Percentiles rank a stretch among this genome's conserved stretches.
Conservation (phyloP, 148 eudicot species). For the Rhododendron henanense region DNA sequence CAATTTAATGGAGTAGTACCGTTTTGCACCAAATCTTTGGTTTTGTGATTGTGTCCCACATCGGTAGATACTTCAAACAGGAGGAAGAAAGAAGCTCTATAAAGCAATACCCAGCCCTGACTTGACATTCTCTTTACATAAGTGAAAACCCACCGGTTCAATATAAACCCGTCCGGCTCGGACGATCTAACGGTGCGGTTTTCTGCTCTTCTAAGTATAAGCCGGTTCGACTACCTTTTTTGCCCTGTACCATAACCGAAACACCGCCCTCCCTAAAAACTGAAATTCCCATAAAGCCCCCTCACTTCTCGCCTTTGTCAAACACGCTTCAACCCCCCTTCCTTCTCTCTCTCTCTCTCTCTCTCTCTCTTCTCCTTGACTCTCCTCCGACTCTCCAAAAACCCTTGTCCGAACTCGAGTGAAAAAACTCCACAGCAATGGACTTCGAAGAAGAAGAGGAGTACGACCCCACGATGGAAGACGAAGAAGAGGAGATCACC, state of each 20-base stretch:
- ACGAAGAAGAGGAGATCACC: constrained; percentile 79
- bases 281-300: background rate
- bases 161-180: too few species aligned
- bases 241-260: background rate
- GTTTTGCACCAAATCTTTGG: too few species aligned
- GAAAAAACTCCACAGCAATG: background rate
- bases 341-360: background rate
- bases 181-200: too few species aligned
- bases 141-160: too few species aligned
- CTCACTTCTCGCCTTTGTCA: background rate
- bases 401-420: background rate
- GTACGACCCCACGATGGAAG: constrained; percentile 20
- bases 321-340: background rate
- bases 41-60: background rate
- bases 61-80: background rate
- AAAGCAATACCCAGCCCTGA: background rate
- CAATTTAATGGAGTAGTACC: too few species aligned
- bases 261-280: background rate
- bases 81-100: background rate
- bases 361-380: background rate
- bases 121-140: too few species aligned
- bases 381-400: background rate
- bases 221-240: background rate
- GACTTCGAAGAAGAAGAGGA: constrained; percentile 26
- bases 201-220: too few species aligned